Percentiles rank a stretch among this genome's conserved stretches.
Conservation (phyloP, 225 moss, liverwort and hornwort genomes). For the Bryum argenteum region DNA sequence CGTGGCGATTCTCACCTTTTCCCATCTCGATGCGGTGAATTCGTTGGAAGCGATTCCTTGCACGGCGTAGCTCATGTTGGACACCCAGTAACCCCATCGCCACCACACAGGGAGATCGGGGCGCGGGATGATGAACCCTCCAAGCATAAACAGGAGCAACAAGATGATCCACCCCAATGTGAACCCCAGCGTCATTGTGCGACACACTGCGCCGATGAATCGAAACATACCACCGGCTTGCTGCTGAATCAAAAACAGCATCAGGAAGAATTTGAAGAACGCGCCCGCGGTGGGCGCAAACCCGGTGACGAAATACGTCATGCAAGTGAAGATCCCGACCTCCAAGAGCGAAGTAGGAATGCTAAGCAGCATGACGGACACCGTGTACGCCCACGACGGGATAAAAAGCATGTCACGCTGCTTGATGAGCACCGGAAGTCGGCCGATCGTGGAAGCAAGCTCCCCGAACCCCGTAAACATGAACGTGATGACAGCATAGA, state of each 20-base stretch:
- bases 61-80: conserved; percentile 61
- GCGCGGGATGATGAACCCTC: conserved; percentile 73
- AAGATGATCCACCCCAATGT: conserved; percentile 62
- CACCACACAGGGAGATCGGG: conserved; percentile 59
- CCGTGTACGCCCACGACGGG: conserved; percentile 62
- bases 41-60: conserved; percentile 60
- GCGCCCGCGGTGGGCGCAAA: conserved; percentile 49
- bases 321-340: conserved; percentile 38
- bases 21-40: conserved; percentile 65
- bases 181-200: conserved; percentile 63
- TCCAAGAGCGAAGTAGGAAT: conserved; percentile 70
- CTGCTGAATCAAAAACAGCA: conserved; percentile 46
- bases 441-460: conserved; percentile 60
- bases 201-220: conserved; percentile 59
- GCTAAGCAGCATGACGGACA: conserved; percentile 60
- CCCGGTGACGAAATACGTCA: conserved; percentile 63
- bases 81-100: conserved; percentile 80
- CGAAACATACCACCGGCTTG: conserved; percentile 73
- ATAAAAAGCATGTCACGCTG: conserved; percentile 72
- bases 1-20: conserved; percentile 31
- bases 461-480: conserved; percentile 86
- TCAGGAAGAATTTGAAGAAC: conserved; percentile 65
- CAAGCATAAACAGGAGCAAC: conserved; percentile 54
- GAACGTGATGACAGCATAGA: conserved; percentile 60
- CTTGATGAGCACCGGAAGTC: conserved; percentile 72